phyloP scores from a whole-genome alignment of 2,329 filamentous ascomycete genomes.

The Scortechinia acanthostroma region DNA sequence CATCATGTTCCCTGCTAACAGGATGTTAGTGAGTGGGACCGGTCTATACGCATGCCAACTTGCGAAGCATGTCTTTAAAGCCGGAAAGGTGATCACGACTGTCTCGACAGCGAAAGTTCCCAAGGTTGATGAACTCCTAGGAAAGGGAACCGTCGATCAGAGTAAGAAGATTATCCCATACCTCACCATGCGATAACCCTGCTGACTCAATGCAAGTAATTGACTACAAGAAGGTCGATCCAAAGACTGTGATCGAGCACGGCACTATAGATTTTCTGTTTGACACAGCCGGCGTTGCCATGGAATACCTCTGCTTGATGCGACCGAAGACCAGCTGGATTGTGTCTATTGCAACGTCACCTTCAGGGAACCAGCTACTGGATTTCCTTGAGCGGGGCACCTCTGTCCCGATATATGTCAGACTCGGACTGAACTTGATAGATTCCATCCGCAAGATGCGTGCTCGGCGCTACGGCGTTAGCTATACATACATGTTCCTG shows the following conservation, averaged over 20 bases:
- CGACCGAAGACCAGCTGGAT: constrained; percentile 20
- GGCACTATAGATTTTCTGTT: constrained; percentile 31
- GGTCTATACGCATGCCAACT: constrained; percentile 29
- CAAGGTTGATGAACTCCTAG: constrained; percentile 23
- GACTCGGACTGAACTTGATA: constrained; percentile 16
- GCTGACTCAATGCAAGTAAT: constrained; percentile 14
- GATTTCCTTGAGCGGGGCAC: constrained; percentile 10
- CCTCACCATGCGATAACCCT: constrained; percentile 7
- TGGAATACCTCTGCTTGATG: constrained; percentile 24
- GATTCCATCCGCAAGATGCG: constrained; percentile 18
- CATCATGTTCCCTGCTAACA: not conserved
- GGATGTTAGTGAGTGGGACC: constrained; percentile 18
- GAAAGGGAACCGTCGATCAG: constrained; percentile 25
- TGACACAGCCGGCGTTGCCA: constrained; percentile 25
- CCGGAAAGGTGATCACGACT: constrained; percentile 33
- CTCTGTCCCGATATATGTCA: constrained; percentile 12
- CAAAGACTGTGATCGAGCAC: constrained; percentile 16
- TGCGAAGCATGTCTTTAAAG: constrained; percentile 32
- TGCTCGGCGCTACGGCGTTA: constrained; percentile 21
- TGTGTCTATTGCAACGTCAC: constrained; percentile 22
- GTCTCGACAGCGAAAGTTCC: constrained; percentile 30
- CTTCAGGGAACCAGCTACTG: constrained; percentile 24
- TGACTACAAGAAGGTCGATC: constrained; percentile 25
- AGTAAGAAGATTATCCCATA: constrained; percentile 2
- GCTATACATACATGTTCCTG: constrained; percentile 26